phyloP scores from a whole-genome alignment of 352 stramenopile species.

The Aphanomyces stellatus region DNA sequence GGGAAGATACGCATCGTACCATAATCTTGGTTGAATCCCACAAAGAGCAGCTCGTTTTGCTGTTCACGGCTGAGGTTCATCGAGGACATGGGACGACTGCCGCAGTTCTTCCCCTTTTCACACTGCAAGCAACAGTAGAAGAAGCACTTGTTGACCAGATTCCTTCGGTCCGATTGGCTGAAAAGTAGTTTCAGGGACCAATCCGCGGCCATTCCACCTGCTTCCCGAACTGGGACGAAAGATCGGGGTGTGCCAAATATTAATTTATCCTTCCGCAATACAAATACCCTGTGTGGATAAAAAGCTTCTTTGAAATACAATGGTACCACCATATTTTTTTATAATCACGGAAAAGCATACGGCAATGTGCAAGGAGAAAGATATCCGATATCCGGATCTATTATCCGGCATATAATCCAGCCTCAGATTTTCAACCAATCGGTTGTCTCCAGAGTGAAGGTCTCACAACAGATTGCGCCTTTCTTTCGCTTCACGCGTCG shows the following conservation, averaged over 20 bases:
- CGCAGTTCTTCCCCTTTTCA: slow-evolving; percentile 15
- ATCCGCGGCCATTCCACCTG: neutral
- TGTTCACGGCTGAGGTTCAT: slow-evolving; percentile 85
- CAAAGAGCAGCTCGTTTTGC: slow-evolving; percentile 91
- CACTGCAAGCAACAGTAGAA: slow-evolving; percentile 7
- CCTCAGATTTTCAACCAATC: neutral
- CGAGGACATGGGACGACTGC: slow-evolving; percentile 22
- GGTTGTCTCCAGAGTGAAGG: neutral
- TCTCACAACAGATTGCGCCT: too few species aligned
- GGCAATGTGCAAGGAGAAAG: too few species aligned
- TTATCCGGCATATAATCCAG: neutral
- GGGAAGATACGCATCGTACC: slow-evolving; percentile 38
- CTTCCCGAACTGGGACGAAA: neutral
- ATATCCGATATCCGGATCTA: neutral
- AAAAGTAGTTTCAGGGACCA: neutral
- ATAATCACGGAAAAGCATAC: too few species aligned
- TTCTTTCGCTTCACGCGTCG: too few species aligned
- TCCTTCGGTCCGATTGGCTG: neutral
- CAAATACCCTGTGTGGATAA: too few species aligned
- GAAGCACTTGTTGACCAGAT: neutral
- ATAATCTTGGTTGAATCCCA: slow-evolving; percentile 93
- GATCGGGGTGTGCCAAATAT: neutral
- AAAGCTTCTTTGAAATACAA: too few species aligned
- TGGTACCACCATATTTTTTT: too few species aligned
- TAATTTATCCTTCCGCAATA: too few species aligned